Evolutionary conservation across 768 basidiomycete species (phyloP).

Genomic region (Mycena polygramma): DNA sequence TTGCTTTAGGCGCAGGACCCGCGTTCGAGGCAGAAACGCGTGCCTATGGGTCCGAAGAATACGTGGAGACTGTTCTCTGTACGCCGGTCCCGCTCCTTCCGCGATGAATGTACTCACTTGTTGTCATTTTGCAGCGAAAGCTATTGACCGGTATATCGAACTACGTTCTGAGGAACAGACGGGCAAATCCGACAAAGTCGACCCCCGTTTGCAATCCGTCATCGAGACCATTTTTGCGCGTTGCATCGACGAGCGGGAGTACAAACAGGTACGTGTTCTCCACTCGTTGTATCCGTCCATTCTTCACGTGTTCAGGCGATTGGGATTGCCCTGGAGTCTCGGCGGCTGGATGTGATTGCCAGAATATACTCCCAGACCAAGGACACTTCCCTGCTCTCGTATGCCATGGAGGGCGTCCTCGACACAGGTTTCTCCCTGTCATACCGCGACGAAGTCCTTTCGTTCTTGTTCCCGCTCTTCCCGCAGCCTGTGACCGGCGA

Average conservation of each 20-base stretch:
- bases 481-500: constrained; percentile 78
- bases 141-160: constrained; percentile 93
- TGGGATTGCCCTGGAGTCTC: constrained; percentile 94
- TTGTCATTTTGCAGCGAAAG: constrained; percentile 74
- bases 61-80: constrained; percentile 96
- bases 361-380: constrained; percentile 78
- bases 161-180: constrained; percentile 71
- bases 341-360: constrained; percentile 87
- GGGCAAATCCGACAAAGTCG: constrained; percentile 71
- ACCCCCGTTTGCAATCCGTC: constrained; percentile 82
- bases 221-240: constrained; percentile 91
- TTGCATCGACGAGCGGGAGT: constrained; percentile 91
- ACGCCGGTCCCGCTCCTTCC: constrained; percentile 50
- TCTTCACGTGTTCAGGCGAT: constrained; percentile 72
- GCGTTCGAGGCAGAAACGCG: constrained; percentile 86
- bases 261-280: constrained; percentile 76
- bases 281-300: constrained; percentile 28
- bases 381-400: constrained; percentile 86
- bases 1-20: constrained; percentile 90
- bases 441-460: constrained; percentile 86
- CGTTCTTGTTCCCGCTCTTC: constrained; percentile 89
- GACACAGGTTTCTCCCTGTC: constrained; percentile 90
- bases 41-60: constrained; percentile 80
- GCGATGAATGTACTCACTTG: constrained; percentile 17
- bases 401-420: constrained; percentile 92